Evolutionary conservation across 257 asterid genomes (phyloP).

Genomic region (Ophiorrhiza pumila): DNA sequence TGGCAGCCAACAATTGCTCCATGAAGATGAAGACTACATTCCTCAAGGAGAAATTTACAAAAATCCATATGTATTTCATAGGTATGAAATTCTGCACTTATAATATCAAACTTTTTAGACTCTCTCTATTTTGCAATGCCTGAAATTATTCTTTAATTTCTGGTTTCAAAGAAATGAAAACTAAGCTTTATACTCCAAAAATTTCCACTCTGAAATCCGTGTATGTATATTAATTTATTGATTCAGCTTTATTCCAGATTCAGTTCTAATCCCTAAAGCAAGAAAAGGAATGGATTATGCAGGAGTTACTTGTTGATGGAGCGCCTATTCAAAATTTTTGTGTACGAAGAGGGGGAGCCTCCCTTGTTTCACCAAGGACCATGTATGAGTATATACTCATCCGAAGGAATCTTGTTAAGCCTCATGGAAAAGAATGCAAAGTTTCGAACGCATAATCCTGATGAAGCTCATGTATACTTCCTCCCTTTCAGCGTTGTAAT

Average conservation of each 20-base stretch:
- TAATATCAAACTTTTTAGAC: not conserved
- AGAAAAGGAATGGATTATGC: no score
- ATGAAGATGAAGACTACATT: slow-evolving; percentile 33
- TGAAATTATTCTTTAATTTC: no score
- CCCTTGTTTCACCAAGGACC: slow-evolving; percentile 66
- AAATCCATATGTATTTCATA: slow-evolving; percentile 47
- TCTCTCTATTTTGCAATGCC: no score
- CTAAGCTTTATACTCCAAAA: not conserved
- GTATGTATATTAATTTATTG: no score
- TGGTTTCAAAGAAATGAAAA: no score
- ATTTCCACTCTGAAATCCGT: no score
- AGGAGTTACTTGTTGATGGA: slow-evolving; percentile 73
- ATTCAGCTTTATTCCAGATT: no score
- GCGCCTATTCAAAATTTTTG: slow-evolving; percentile 45
- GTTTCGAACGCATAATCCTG: slow-evolving; percentile 42
- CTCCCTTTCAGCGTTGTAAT: slow-evolving; percentile 70
- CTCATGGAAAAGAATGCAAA: slow-evolving; percentile 33
- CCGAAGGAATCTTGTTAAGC: slow-evolving; percentile 57
- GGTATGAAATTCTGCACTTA: slow-evolving; percentile 25
- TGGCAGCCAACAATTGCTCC: slow-evolving; percentile 15
- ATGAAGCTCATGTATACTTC: slow-evolving; percentile 57
- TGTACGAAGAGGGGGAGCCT: slow-evolving; percentile 65
- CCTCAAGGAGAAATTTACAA: slow-evolving; percentile 53
- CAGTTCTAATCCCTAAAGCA: no score
- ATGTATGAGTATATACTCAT: slow-evolving; percentile 46